Evolutionary conservation across 75 land plant species (phyloP).

Genomic region (Selaginella tamariscina): DNA sequence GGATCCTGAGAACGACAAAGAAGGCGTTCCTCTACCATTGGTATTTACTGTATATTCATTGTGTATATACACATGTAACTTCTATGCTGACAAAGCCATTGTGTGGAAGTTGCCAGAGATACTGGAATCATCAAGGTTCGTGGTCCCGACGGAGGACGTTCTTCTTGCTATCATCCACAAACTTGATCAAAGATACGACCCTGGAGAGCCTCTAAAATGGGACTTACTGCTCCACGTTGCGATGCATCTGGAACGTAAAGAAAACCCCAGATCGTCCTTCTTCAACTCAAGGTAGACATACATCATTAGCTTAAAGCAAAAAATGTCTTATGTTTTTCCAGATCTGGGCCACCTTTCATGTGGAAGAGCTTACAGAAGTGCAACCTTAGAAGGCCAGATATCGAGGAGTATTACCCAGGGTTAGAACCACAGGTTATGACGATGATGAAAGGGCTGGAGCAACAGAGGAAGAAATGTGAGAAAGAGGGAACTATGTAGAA

Average conservation of each 20-base stretch:
- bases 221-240: slow-evolving; percentile 15
- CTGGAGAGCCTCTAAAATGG: slow-evolving; percentile 14
- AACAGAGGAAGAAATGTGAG: slow-evolving; percentile 14
- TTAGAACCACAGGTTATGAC: slow-evolving; percentile 1
- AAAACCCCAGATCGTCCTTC: background rate
- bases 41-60: slow-evolving; percentile 4
- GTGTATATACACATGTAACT: background rate
- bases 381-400: background rate
- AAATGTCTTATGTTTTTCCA: background rate
- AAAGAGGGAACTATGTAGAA: slow-evolving; percentile 13
- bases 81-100: background rate
- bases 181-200: slow-evolving; percentile 8
- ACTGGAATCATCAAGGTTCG: slow-evolving; percentile 16
- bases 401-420: background rate
- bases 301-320: background rate
- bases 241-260: slow-evolving; percentile 23
- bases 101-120: slow-evolving; percentile 18
- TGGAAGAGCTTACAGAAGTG: background rate
- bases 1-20: slow-evolving; percentile 19
- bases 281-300: background rate
- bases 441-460: slow-evolving; percentile 12
- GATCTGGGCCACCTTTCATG: background rate
- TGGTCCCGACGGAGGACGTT: slow-evolving; percentile 14
- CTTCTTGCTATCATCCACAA: slow-evolving; percentile 14
- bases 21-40: slow-evolving; percentile 27